phyloP scores from a whole-genome alignment of 2,329 filamentous ascomycete genomes.

The Aspergillus quadricinctus region DNA sequence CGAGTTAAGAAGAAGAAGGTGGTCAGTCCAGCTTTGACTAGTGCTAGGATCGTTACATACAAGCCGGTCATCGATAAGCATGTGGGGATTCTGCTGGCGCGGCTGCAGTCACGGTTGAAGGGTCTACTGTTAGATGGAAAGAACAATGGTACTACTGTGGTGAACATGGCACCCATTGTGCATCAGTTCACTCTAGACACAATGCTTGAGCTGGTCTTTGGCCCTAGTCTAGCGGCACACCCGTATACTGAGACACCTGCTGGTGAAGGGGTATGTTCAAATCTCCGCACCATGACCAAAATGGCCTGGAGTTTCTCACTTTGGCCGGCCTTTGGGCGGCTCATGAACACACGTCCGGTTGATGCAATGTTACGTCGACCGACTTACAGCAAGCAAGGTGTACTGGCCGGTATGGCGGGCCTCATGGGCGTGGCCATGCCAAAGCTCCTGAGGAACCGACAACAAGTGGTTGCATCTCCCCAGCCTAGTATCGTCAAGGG shows the following conservation, averaged over 20 bases:
- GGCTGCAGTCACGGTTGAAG: conserved; percentile 1
- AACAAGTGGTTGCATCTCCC: background rate
- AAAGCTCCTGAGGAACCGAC: conserved; percentile 5
- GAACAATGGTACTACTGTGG: background rate
- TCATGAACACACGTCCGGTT: conserved; percentile 11
- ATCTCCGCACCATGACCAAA: conserved; percentile 9
- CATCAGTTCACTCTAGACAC: conserved; percentile 13
- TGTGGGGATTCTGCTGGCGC: conserved; percentile 8
- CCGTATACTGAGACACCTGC: conserved; percentile 10
- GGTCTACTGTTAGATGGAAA: background rate
- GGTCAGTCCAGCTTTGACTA: conserved; percentile 10
- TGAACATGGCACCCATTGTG: conserved; percentile 12
- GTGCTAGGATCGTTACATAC: conserved; percentile 8
- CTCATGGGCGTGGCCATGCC: conserved; percentile 3
- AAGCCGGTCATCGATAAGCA: conserved; percentile 9
- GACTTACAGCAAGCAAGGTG: conserved; percentile 1
- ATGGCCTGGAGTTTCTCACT: conserved; percentile 15
- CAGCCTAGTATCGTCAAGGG: conserved; percentile 13
- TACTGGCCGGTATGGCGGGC: conserved; percentile 2
- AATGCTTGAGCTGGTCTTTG: conserved; percentile 15
- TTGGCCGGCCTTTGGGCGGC: conserved; percentile 13
- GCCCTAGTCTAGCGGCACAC: conserved; percentile 6
- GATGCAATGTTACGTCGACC: conserved; percentile 2
- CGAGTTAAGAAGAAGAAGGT: conserved; percentile 14
- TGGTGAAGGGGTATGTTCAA: conserved; percentile 2